A percentile compares a stretch with the other conserved stretches of the same genome.
Conservation (phyloP, 2,329 filamentous ascomycete species). For the Alternaria panax region DNA sequence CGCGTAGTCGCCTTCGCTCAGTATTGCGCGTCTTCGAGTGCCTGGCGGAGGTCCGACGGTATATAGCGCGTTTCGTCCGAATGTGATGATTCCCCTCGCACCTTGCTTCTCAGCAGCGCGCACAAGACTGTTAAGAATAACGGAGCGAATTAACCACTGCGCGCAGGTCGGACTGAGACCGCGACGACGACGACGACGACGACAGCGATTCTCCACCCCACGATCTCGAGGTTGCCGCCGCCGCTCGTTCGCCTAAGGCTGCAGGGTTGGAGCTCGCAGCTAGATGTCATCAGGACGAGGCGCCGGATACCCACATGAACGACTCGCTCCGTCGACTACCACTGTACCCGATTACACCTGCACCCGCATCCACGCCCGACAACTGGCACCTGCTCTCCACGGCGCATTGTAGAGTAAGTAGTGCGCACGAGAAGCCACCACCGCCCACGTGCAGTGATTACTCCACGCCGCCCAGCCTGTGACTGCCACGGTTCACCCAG, state of each 20-base stretch:
- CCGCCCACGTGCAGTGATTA: conserved; percentile 14
- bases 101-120: conserved; percentile 9
- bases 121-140: not conserved
- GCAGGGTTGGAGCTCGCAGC: conserved; percentile 33
- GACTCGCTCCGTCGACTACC: conserved; percentile 12
- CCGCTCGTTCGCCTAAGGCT: conserved; percentile 19
- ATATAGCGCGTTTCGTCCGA: conserved; percentile 28
- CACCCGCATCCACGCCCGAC: conserved; percentile 12
- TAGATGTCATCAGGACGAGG: conserved; percentile 31
- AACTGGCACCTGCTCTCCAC: not conserved
- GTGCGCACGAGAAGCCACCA: conserved; percentile 5
- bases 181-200: too few species aligned
- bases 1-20: conserved; percentile 16
- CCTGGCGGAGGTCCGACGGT: conserved; percentile 31
- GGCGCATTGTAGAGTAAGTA: conserved; percentile 20
- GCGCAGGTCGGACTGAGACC: not conserved
- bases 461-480: conserved; percentile 13
- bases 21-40: conserved; percentile 45
- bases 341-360: conserved; percentile 13
- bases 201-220: not conserved
- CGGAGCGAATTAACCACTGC: not conserved
- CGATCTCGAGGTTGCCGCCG: conserved; percentile 7
- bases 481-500: conserved; percentile 9
- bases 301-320: conserved; percentile 43
- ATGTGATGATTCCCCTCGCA: conserved; percentile 16